Evolutionary conservation across 148 eudicot genomes (phyloP).

Genomic region (Linanthus parryae): DNA sequence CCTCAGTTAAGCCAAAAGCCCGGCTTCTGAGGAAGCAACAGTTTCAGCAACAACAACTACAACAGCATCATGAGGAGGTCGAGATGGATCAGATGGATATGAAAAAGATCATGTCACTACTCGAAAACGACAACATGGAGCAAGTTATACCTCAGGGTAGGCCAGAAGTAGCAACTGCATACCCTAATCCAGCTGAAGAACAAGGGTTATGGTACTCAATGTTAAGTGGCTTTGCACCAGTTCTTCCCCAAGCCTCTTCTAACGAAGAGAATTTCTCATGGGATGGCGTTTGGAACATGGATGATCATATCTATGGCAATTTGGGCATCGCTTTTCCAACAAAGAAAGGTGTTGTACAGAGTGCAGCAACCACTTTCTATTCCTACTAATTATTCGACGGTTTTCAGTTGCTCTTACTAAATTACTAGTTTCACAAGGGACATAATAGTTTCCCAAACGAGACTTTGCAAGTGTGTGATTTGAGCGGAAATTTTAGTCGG

Average conservation of each 20-base stretch:
- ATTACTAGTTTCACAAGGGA: too few species aligned
- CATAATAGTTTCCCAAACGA: too few species aligned
- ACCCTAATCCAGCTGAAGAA: conserved; percentile 25
- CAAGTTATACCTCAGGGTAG: conserved; percentile 13
- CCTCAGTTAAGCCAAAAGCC: conserved; percentile 20
- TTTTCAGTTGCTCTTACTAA: too few species aligned
- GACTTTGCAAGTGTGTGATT: too few species aligned
- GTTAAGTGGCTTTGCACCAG: conserved; percentile 29
- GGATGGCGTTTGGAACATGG: conserved; percentile 39
- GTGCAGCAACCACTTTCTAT: too few species aligned
- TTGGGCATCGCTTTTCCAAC: conserved; percentile 17
- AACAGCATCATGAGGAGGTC: conserved; percentile 18
- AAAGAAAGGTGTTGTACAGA: conserved; percentile 21
- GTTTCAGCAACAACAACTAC: conserved; percentile 28
- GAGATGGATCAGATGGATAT: conserved; percentile 29
- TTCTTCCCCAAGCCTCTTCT: conserved; percentile 17
- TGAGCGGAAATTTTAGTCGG: too few species aligned
- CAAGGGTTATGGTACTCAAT: conserved; percentile 22
- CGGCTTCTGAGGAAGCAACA: conserved; percentile 32
- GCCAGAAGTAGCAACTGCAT: conserved; percentile 17
- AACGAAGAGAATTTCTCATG: conserved; percentile 35
- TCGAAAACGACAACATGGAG: conserved; percentile 27
- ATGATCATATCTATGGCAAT: conserved; percentile 22
- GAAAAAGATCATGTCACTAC: conserved; percentile 37
- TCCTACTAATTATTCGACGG: too few species aligned